Conservation (phyloP, 306 rosid species). For the Rubus parviflorus region DNA sequence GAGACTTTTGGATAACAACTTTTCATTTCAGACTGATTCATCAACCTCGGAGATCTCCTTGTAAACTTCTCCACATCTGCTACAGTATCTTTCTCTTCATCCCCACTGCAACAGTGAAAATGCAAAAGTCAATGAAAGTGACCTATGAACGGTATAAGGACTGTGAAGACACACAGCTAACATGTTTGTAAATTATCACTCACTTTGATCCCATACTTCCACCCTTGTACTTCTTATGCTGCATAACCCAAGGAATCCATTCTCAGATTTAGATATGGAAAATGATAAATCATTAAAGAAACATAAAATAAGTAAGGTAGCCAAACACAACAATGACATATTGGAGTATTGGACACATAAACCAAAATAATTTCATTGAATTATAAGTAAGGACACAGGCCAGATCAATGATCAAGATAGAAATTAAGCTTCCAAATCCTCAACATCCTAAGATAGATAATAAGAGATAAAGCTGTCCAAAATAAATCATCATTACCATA, state of each 20-base stretch:
- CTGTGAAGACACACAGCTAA: conserved; percentile 15
- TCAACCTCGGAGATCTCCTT: conserved; percentile 42
- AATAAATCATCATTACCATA: not conserved
- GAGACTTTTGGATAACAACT: conserved; percentile 19
- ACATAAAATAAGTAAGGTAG: not conserved
- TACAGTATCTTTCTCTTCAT: conserved; percentile 16
- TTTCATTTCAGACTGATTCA: conserved; percentile 22
- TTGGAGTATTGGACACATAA: not conserved
- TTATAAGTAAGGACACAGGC: not conserved
- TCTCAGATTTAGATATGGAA: conserved; percentile 20
- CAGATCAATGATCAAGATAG: not conserved
- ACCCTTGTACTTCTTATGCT: conserved; percentile 38
- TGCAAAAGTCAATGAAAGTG: conserved; percentile 25
- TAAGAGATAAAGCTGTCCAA: not conserved
- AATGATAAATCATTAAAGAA: not conserved
- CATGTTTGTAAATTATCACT: conserved; percentile 38
- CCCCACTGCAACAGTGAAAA: conserved; percentile 38
- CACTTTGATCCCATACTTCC: conserved; percentile 46
- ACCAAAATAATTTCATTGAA: not conserved
- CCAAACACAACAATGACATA: not conserved
- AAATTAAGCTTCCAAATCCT: not conserved
- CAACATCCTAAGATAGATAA: not conserved
- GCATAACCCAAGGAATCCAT: conserved; percentile 44
- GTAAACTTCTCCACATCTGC: conserved; percentile 25
- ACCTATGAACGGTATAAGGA: conserved; percentile 10